phyloP scores from a whole-genome alignment of 2,329 filamentous ascomycete species.

The Daldinia sp. region DNA sequence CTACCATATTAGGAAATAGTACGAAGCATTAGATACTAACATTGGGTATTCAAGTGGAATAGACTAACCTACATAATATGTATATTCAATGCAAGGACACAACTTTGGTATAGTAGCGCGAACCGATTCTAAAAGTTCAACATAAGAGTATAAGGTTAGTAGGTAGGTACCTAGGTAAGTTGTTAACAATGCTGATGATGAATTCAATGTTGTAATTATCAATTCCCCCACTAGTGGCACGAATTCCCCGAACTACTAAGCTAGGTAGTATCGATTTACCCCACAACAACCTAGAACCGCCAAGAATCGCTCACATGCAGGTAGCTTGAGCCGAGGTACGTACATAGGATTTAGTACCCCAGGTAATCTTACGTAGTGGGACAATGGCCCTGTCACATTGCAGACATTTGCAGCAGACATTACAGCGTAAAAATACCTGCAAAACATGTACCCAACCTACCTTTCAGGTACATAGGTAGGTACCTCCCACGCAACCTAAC shows the following conservation, averaged over 20 bases:
- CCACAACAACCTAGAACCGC: conserved; percentile 21
- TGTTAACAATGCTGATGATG: not conserved
- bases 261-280: conserved; percentile 16
- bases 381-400: conserved; percentile 2
- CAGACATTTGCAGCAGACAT: not conserved
- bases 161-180: too few species aligned
- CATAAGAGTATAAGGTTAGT: too few species aligned
- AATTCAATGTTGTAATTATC: conserved; percentile 7
- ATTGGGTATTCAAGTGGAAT: not conserved
- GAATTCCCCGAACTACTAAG: not conserved
- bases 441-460: not conserved
- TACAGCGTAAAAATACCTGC: not conserved
- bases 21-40: too few species aligned
- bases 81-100: not conserved
- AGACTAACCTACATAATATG: too few species aligned
- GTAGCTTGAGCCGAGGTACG: conserved; percentile 38
- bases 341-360: conserved; percentile 1
- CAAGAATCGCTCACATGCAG: conserved; percentile 9
- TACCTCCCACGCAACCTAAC: not conserved
- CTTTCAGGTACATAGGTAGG: not conserved
- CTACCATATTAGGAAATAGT: not conserved
- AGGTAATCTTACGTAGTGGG: conserved; percentile 38
- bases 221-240: conserved; percentile 3
- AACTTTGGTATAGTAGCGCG: not conserved
- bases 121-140: not conserved